Evolutionary conservation across 2,329 filamentous ascomycete genomes (phyloP), one percentile per base, ranked within the genome.

Genomic region (Xylaria sp.): DNA sequence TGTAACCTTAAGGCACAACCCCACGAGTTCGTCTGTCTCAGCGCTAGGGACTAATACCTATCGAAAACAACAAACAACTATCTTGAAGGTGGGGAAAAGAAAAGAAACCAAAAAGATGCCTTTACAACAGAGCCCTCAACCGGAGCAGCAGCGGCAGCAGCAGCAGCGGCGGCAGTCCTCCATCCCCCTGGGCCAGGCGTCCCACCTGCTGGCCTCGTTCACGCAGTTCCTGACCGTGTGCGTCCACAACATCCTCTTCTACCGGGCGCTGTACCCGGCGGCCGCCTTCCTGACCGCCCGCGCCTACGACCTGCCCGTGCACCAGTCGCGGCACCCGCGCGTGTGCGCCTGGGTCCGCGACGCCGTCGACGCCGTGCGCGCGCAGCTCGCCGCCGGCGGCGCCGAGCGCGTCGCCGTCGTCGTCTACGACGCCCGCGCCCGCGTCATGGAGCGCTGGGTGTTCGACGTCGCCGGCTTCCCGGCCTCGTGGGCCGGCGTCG

Each of bases 281-380:
- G 74, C 83, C 22, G 90, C 91, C 34, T 97, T 96, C 74, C 82
- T 93, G 53, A 85, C 88, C 39, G 84, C 88, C 38, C 84, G 88
- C 60, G 91, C 90, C 65, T 92, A 92, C 78, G 92, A 93, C 74
- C 86, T 91, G 54, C 83, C 91, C 24, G 88, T 95, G 42, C 88
- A 89, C 65, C 92, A 96, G 70, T 93, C 86, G 56, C 88, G 92
- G 53, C 92, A 96, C 72, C 91, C 92, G 0, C 84, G 84, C 63
- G 89, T 96, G 60, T 95, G 91, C 78, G 77, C 85, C 65, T 97
- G 92, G 89, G 86, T 96, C 72, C 84, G 81, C 68, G 89, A 94
- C 70, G 91, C 92, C 61, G 83, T 94, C 39, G 77, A 85, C 58
- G 88, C 91, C 34, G 83, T 92, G 19, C 79, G 84, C 55, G 78